Evolutionary conservation across 768 basidiomycete species (phyloP), one percentile per base, ranked within the genome.

Genomic region (Tricholoma matsutake): DNA sequence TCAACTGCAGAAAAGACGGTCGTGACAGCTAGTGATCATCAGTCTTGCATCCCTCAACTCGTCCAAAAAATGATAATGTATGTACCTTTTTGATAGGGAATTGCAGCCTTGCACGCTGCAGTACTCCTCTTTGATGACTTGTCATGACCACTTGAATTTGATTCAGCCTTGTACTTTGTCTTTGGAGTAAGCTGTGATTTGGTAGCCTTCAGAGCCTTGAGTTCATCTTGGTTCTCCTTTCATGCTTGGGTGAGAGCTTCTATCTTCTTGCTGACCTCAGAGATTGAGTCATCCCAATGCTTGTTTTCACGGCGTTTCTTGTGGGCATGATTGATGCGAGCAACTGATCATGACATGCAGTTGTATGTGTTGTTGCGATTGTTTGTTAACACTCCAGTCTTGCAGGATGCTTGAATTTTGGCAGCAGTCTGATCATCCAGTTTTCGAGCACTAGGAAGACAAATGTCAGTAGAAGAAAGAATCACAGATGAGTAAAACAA

Each of bases 91-190:
- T n/a, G n/a, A 47, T 47, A 47, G 10, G 45, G 45, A 47, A 25
- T 13, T 47, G 20, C 6, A 25, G 22, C 7, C 10, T 47, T 47
- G 10, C 45, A 11, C 22, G 45, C 45, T 9, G 18, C 10, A 5
- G 45, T 11, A 22, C 18, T 25, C 45, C 11, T 47, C 22, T 25
- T 47, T 14, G 45, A 20, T 34, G 22, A 25, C 22, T 25, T 25
- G 5, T 25, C 55, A 22, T n/a, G 56, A n/a, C 56, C 56, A 28
- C 56, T 57, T 57, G 56, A 57, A 22, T 29, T 57, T 3, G 56
- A 57, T 22, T 57, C 56, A 3, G 37, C 56, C 20, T 28, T 35
- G 14, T 57, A 57, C 35, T 41, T 57, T 7, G 10, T 35, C 16
- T 28, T 57, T 6, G 25, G 10, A 8, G 56, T 20, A 1, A 56